Conservation (phyloP, 1,139 yeast species). For the Kazachstania sp. region DNA sequence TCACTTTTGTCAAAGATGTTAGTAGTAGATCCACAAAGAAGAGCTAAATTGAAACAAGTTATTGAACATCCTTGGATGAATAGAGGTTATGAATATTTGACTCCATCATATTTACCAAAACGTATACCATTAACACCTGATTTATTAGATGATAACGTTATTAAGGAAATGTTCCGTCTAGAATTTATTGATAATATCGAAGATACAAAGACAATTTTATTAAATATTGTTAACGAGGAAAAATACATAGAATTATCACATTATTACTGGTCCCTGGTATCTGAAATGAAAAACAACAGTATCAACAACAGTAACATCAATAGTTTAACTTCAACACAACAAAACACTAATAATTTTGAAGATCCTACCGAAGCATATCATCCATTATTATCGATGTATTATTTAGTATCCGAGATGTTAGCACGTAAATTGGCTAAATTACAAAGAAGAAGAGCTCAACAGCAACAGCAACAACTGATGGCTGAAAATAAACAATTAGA, state of each 20-base stretch:
- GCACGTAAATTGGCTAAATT: conserved; percentile 55
- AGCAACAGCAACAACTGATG: not conserved
- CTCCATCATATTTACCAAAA: conserved; percentile 64
- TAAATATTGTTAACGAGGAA: conserved; percentile 51
- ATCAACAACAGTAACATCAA: conserved; percentile 1
- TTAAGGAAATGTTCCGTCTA: conserved; percentile 67
- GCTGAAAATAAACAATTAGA: conserved; percentile 2
- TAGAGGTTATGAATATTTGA: conserved; percentile 72
- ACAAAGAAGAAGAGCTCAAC: conserved; percentile 20
- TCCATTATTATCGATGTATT: conserved; percentile 81
- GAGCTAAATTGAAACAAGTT: conserved; percentile 76
- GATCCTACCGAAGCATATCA: conserved; percentile 90
- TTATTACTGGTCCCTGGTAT: conserved; percentile 21
- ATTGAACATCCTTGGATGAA: conserved; percentile 92
- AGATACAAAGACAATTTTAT: conserved; percentile 49
- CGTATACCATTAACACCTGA: conserved; percentile 67
- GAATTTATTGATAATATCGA: conserved; percentile 68
- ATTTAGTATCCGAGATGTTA: conserved; percentile 74
- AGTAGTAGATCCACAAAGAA: conserved; percentile 74
- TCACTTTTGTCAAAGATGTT: conserved; percentile 80
- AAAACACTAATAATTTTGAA: conserved; percentile 31
- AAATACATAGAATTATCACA: conserved; percentile 46
- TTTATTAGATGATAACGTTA: conserved; percentile 53
- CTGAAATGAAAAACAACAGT: conserved; percentile 9
- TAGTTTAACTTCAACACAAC: not conserved